Base-by-base conservation (phyloP, 2,329 filamentous ascomycete species). In the Diplodia mutila region DNA sequence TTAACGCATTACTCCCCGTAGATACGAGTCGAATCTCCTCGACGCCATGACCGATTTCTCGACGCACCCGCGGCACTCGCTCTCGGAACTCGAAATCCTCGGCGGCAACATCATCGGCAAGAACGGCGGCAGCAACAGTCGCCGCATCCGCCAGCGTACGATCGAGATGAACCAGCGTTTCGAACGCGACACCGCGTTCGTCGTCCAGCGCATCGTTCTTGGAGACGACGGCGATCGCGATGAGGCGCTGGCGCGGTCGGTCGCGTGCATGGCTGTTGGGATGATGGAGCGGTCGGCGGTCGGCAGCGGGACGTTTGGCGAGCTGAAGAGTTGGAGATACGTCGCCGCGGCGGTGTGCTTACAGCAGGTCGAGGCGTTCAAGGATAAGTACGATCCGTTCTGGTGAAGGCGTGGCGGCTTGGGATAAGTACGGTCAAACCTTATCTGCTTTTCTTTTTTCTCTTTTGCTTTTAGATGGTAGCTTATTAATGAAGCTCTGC, bases 41-140 rank as follows among this genome's bases (percentile, higher is more conserved):
- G 77, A 82, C 39, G 79, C 84, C 55, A 84, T 87, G 80, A 77
- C 80, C 69, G 75, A 73, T 2, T 69, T 75, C 48, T 72, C 72
- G 12, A 69, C 73, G 0, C 73, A 76, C 67, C 74, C 73, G 18
- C 72, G 71, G 21, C 59, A 73, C 12, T 75, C 72, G 18, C 71
- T 78, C 3, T 74, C 71, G 0, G 76, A 78, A 42, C 71, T 77
- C 23, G 76, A 78, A 68, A 85, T 85, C 53, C 87, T 89, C 73
- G 81, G 84, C 34, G 87, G 87, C 32, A 84, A 81, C 65, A 86
- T 89, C 69, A 79, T 88, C 25, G 85, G 84, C 64, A 83, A 82
- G 68, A 80, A 79, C 11, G 81, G 79, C 4, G 74, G 77, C 8
- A 77, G 78, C 6, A 72, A 75, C 1, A 76, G 73, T 52, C 76